Conservation (phyloP, 495 filamentous ascomycete species). For the Trichoderma reesei region DNA sequence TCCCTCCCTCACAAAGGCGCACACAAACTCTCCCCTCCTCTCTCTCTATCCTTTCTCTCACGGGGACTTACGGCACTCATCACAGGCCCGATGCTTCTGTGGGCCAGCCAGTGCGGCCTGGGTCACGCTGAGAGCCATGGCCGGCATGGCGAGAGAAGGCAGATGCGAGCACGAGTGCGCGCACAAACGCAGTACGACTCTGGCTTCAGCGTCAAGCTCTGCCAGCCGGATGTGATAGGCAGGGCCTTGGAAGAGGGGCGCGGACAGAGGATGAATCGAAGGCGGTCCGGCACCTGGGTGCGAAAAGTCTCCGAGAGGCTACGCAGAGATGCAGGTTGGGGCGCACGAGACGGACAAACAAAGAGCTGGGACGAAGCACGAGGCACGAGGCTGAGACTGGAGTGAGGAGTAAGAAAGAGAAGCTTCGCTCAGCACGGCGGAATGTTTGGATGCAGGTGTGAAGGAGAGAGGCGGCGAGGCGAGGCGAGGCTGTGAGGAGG, state of each 20-base stretch:
- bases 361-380: neutral
- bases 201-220: neutral
- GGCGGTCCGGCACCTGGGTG: neutral
- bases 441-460: neutral
- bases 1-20: too few species aligned
- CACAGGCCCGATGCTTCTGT: conserved; percentile 45
- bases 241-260: neutral
- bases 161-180: neutral
- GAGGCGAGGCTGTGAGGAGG: neutral
- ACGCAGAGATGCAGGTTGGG: neutral
- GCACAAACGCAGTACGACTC: neutral
- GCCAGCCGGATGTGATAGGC: neutral
- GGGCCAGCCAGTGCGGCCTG: neutral
- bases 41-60: neutral
- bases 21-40: neutral
- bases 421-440: neutral
- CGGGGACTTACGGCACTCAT: conserved; percentile 48
- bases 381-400: neutral
- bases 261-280: neutral
- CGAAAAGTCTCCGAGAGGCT: conserved; percentile 1
- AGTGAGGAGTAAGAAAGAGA: neutral
- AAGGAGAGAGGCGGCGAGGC: neutral
- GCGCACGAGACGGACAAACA: neutral
- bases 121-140: neutral
- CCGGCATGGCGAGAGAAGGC: neutral